Conservation (phyloP, 2,329 filamentous ascomycete genomes). For the Fusarium avenaceum region DNA sequence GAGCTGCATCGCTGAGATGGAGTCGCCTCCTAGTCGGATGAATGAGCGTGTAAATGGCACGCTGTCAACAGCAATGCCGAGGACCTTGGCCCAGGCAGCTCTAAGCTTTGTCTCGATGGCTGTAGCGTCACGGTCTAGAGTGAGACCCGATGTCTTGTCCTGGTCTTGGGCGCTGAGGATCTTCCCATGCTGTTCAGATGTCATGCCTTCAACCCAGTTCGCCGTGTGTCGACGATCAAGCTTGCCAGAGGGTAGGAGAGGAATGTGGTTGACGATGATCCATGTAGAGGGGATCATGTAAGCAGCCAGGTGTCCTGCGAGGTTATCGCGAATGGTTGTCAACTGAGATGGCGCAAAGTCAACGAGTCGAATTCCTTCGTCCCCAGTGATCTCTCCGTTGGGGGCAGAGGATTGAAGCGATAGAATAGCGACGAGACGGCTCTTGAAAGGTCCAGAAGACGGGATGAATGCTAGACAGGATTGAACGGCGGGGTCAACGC, state of each 20-base stretch:
- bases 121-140: conserved; percentile 25
- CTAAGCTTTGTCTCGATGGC: conserved; percentile 21
- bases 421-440: conserved; percentile 27
- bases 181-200: conserved; percentile 11
- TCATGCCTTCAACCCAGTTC: conserved; percentile 25
- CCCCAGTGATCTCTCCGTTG: background rate
- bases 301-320: conserved; percentile 16
- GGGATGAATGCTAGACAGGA: conserved; percentile 29
- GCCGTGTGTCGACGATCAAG: conserved; percentile 21
- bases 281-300: conserved; percentile 42
- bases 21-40: conserved; percentile 39
- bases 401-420: background rate
- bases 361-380: conserved; percentile 10
- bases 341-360: background rate
- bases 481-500: conserved; percentile 17
- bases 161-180: conserved; percentile 16
- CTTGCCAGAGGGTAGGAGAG: conserved; percentile 35
- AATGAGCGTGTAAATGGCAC: conserved; percentile 38
- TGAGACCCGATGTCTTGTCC: conserved; percentile 7
- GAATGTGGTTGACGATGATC: conserved; percentile 22
- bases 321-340: conserved; percentile 16
- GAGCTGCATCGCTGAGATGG: conserved; percentile 42
- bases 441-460: conserved; percentile 15
- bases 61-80: conserved; percentile 9
- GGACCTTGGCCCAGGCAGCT: conserved; percentile 27